Evolutionary conservation across 1,139 yeast genomes (phyloP).

Genomic region (Chernovozyma aurita): DNA sequence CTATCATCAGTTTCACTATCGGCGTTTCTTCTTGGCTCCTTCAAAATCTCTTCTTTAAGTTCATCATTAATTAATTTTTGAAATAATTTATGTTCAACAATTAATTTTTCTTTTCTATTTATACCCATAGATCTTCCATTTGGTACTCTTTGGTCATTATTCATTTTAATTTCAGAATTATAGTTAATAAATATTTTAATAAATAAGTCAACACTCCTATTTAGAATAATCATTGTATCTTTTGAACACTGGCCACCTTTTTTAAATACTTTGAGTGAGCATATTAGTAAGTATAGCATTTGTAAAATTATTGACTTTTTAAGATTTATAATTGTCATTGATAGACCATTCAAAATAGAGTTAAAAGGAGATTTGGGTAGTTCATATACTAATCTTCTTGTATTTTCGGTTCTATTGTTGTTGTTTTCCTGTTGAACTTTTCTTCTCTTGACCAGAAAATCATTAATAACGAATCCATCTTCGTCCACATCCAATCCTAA

Average conservation of each 20-base stretch:
- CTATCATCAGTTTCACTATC: constrained; percentile 29
- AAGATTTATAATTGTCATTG: constrained; percentile 42
- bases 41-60: constrained; percentile 35
- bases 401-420: neutral
- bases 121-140: neutral
- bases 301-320: constrained; percentile 43
- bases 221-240: constrained; percentile 24
- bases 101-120: constrained; percentile 14
- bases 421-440: too few relatives aligned
- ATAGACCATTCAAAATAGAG: constrained; percentile 40
- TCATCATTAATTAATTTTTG: constrained; percentile 39
- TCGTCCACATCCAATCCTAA: constrained; percentile 38
- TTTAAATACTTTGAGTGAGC: constrained; percentile 35
- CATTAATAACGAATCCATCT: constrained; percentile 46
- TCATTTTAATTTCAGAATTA: constrained; percentile 11
- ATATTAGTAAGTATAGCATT: constrained; percentile 41
- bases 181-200: constrained; percentile 39
- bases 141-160: neutral
- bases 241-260: constrained; percentile 15
- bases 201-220: constrained; percentile 32
- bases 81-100: constrained; percentile 36
- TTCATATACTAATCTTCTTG: constrained; percentile 10
- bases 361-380: constrained; percentile 43
- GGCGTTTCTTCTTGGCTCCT: constrained; percentile 18
- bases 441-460: constrained; percentile 40